Base-by-base conservation (phyloP, 108 stramenopile species). In the Stephanodiscus minutulus region DNA sequence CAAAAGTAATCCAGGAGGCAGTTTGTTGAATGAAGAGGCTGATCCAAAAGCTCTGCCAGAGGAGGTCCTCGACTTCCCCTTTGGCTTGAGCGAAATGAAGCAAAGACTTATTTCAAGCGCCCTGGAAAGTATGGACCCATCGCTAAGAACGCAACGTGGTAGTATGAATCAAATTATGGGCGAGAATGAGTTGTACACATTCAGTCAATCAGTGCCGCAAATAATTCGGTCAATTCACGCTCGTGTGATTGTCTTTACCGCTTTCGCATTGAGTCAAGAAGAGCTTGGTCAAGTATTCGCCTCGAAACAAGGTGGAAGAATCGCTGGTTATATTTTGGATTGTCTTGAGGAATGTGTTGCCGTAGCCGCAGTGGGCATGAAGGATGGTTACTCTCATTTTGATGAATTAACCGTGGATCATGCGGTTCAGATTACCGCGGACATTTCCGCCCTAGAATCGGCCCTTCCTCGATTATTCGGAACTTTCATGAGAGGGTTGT, bases 221-320 rank as follows among this genome's bases (percentile, higher is more conserved):
- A 87, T 95, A 43, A 71, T 95, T 15, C 82, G 89, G 46, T 91
- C 91, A 6, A 88, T 95, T 35, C 94, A 95, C 74, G 91, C 94
- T 28, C 90, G 94, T 44, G 86, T 88, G 20, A 91, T 95, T 70
- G 87, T 92, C 18, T 89, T 87, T 43, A 88, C 82, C 5, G 85
- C 88, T 7, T 93, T 95, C 74, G 87, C 94, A 5, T 62, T 92
- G 47, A 91, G 85, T 62, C 94, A 95, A 72, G 88, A 91, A 76
- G 94, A 95, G 59, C 66, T 95, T 28, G 94, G 94, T 18, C 94
- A 95, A 70, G 81, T 81, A n/a, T 95, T 95, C 77, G 76, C 89
- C 22, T 85, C 83, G 24, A 92, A 92, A 72, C 83, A 86, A 48
- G 88, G 87, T 47, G 87, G 87, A 54, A 81, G 87, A 13, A 87